phyloP scores from a whole-genome alignment of 2,329 filamentous ascomycete genomes.

The Monosporascus sp. region DNA sequence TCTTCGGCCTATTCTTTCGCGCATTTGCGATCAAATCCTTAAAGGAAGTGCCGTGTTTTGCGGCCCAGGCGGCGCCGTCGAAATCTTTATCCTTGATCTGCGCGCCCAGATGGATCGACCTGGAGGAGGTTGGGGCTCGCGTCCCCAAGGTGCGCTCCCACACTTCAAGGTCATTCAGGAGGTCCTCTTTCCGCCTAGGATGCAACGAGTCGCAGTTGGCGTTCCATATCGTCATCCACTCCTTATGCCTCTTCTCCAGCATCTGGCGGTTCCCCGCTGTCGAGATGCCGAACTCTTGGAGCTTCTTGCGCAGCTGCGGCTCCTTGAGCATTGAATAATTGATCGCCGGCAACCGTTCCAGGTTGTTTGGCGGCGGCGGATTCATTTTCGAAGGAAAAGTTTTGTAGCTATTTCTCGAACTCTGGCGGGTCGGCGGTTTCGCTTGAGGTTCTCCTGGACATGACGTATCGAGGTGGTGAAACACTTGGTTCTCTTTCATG shows the following conservation, averaged over 20 bases:
- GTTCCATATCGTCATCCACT: conserved; percentile 96
- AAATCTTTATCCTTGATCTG: conserved; percentile 85
- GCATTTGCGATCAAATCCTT: conserved; percentile 74
- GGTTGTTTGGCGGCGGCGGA: conserved; percentile 27
- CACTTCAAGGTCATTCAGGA: conserved; percentile 71
- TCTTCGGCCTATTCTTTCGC: conserved; percentile 45
- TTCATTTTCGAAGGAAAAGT: conserved; percentile 10
- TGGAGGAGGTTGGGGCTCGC: conserved; percentile 37
- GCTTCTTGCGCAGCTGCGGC: conserved; percentile 68
- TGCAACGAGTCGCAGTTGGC: conserved; percentile 84
- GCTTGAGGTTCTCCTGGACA: conserved; percentile 33
- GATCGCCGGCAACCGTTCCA: conserved; percentile 68
- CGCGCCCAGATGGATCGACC: conserved; percentile 31
- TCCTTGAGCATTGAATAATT: conserved; percentile 90
- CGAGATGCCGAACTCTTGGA: conserved; percentile 74
- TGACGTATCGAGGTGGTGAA: conserved; percentile 71
- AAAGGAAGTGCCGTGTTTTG: conserved; percentile 69
- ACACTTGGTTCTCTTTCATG: conserved; percentile 77
- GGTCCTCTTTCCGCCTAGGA: conserved; percentile 63
- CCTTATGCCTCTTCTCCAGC: conserved; percentile 75
- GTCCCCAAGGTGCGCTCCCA: conserved; percentile 85
- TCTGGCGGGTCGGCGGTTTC: conserved; percentile 9
- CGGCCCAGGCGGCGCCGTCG: conserved; percentile 70
- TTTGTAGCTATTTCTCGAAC: conserved; percentile 7
- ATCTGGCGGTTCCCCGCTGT: conserved; percentile 61